Evolutionary conservation across 805 yeast genomes (phyloP), one percentile per base, ranked within the genome.

Genomic region (Kurtzmaniella cleridarum): DNA sequence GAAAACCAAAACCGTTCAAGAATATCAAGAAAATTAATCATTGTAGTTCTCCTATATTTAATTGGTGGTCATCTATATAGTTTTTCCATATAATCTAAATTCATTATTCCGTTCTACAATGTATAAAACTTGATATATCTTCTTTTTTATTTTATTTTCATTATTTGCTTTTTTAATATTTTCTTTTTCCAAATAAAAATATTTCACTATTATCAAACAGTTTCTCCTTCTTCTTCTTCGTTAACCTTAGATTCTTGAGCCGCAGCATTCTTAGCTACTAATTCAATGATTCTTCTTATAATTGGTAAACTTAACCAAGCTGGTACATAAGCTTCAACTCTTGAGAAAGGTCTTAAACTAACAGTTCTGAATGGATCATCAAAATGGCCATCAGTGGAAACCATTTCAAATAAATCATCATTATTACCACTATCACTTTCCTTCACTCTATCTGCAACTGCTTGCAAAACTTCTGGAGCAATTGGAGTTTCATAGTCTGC

Each of bases 401-500:
- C 76, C 27, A 80, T 72, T 55, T 82, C 84, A 58, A 84, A 81
- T 57, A 81, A 81, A 47, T 84, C 90, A 43, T 73, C 78, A 35
- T 50, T 57, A 13, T 69, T 63, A 8, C 75, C 69, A 18, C 79
- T 70, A 42, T 76, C 77, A 27, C 70, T 64, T 31, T 71, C 71
- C 62, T 81, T 84, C 17, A 85, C 93, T 53, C 75, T 76, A 46
- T 82, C 84, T 13, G 96, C 95, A 41, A 91, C 86, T 27, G 79
- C 81, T 51, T 81, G 79, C 46, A 87, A 73, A 38, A 90, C 88
- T 40, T 79, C 84, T 31, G 86, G 81, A 12, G 91, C 81, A 44
- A 91, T 81, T 32, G 98, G 97, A 2, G 88, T 77, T 66, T 93
- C 98, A 57, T 91, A 93, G 56, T 91, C 98, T 8, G 96, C 96